A percentile compares a stretch with the other conserved stretches of the same genome.
These are phyloP conservation scores for Geranomyces variabilis DNA, from an alignment of 192 early-diverging fungal species.

Conservation along the genomic window DNA sequence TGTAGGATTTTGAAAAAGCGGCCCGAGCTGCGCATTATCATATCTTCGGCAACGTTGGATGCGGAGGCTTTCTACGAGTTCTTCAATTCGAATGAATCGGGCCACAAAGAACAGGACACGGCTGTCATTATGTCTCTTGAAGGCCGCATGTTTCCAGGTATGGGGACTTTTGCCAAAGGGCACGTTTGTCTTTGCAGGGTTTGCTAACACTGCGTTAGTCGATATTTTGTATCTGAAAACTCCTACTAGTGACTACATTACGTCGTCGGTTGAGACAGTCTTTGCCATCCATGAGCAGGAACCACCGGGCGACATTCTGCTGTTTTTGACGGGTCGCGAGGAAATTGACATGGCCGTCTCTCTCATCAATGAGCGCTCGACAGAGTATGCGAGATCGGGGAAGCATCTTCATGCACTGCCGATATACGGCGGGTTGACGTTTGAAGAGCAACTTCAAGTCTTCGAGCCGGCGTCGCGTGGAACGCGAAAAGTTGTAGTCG, in stretches of 20 bases:
- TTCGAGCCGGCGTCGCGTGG: slow-evolving; percentile 61
- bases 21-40: slow-evolving; percentile 71
- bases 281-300: slow-evolving; percentile 76
- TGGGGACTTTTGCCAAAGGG: too few species aligned
- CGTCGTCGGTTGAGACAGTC: slow-evolving; percentile 67
- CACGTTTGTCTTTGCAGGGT: too few species aligned
- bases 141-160: slow-evolving; percentile 68
- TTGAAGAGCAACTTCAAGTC: slow-evolving; percentile 67
- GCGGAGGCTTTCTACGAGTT: slow-evolving; percentile 71
- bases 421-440: slow-evolving; percentile 71
- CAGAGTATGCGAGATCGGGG: background rate
- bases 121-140: slow-evolving; percentile 73
- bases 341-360: slow-evolving; percentile 73
- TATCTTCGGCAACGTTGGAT: slow-evolving; percentile 84
- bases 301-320: slow-evolving; percentile 65
- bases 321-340: slow-evolving; percentile 75
- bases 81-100: slow-evolving; percentile 63
- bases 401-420: slow-evolving; percentile 56
- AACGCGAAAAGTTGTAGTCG: slow-evolving; percentile 81
- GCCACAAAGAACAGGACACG: slow-evolving; percentile 49
- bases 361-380: slow-evolving; percentile 53
- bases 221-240: slow-evolving; percentile 59
- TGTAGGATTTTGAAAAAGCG: slow-evolving; percentile 72
- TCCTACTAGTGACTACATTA: slow-evolving; percentile 70
- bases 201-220: slow-evolving; percentile 20